Evolutionary conservation across 2,329 filamentous ascomycete species (phyloP).

Genomic region (Colletotrichum eleusines): DNA sequence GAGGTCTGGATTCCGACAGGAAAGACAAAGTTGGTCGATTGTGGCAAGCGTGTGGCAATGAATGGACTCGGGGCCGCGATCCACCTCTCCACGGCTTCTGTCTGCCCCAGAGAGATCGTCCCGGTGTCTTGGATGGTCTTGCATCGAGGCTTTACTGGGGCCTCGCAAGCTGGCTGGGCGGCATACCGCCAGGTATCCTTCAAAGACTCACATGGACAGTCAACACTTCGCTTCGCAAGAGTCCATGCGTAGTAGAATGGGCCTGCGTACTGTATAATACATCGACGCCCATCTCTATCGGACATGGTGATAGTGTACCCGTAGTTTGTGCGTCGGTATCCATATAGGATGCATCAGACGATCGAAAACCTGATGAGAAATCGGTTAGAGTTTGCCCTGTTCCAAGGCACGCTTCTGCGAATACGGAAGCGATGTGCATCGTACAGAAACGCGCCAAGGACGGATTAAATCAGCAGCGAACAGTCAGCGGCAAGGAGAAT

Average conservation of each 20-base stretch:
- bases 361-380: constrained; percentile 26
- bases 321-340: background rate
- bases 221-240: background rate
- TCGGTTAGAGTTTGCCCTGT: constrained; percentile 35
- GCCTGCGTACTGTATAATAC: constrained; percentile 1
- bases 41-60: constrained; percentile 2
- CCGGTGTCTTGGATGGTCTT: constrained; percentile 20
- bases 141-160: constrained; percentile 1
- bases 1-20: constrained; percentile 9
- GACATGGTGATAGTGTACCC: background rate
- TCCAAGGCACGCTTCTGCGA: constrained; percentile 33
- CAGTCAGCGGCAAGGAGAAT: constrained; percentile 4
- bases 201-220: background rate
- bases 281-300: background rate
- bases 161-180: constrained; percentile 7
- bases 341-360: constrained; percentile 14
- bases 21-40: constrained; percentile 4
- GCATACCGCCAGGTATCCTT: background rate
- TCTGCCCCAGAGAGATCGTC: constrained; percentile 30
- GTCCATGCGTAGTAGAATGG: background rate
- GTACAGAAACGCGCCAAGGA: constrained; percentile 20
- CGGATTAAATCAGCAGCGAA: constrained; percentile 16
- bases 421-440: constrained; percentile 40
- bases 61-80: background rate
- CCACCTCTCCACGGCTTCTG: constrained; percentile 26